These are phyloP conservation scores for Xerocomus brunneocitrinus DNA, from an alignment of 768 basidiomycete species.

Conservation along the genomic window DNA sequence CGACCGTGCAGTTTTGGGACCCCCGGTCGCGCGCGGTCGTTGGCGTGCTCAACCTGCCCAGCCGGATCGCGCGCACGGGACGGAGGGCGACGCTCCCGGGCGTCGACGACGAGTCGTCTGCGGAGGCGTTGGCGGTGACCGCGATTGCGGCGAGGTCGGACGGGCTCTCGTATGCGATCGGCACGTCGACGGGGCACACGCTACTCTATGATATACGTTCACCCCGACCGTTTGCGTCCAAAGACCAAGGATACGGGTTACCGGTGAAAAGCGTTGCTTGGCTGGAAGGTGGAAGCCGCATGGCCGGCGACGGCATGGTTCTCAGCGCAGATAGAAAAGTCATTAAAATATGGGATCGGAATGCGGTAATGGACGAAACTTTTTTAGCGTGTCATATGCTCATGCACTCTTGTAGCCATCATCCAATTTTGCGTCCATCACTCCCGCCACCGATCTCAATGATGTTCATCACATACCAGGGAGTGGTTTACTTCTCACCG, in stretches of 20 bases:
- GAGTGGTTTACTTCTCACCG: conserved; percentile 84
- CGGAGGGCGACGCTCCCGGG: conserved; percentile 30
- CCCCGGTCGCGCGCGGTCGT: conserved; percentile 75
- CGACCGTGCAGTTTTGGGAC: too few species aligned
- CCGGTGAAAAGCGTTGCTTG: conserved; percentile 81
- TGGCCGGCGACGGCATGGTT: conserved; percentile 85
- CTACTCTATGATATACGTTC: conserved; percentile 92
- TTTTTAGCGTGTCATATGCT: not conserved
- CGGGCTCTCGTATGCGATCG: conserved; percentile 90
- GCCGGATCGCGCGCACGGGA: conserved; percentile 41
- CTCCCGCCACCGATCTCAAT: conserved; percentile 85
- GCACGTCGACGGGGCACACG: conserved; percentile 93
- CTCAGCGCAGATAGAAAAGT: conserved; percentile 95
- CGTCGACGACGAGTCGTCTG: conserved; percentile 30
- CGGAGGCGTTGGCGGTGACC: conserved; percentile 55
- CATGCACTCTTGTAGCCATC: conserved; percentile 52
- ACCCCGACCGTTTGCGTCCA: conserved; percentile 74
- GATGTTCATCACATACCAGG: conserved; percentile 86
- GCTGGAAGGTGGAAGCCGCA: conserved; percentile 82
- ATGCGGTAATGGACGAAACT: conserved; percentile 50
- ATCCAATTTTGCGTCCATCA: conserved; percentile 87
- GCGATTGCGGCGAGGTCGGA: conserved; percentile 82
- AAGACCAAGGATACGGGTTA: conserved; percentile 96
- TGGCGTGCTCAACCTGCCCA: conserved; percentile 63
- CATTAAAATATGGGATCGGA: conserved; percentile 93